Evolutionary conservation across 2,329 filamentous ascomycete species (phyloP), one percentile per base, ranked within the genome.

Genomic region (Colletotrichum godetiae): DNA sequence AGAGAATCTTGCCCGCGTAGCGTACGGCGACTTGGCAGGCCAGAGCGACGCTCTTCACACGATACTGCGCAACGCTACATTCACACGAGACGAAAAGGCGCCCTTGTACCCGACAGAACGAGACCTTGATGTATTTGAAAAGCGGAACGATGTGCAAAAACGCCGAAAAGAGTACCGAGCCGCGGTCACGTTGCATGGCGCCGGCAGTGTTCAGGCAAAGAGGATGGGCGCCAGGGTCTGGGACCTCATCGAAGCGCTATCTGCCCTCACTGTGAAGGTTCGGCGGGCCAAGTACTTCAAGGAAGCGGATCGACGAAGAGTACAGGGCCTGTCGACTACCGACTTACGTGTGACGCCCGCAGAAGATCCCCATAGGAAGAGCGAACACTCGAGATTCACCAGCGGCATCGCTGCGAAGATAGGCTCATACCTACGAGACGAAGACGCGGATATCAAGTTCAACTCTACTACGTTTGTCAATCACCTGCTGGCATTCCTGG

Each of bases 141-240:
- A 55, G 19, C 49, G 49, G 29, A 64, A 64, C 15, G 27, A 64
- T 27, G 31, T 64, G 31, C 29, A 35, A n/a, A 52, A 53, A 35
- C 42, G 24, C 46, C 49, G 29, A 35, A 6, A 55, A 24, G 22
- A 64, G 46, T 29, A 64, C 46, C 13, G 12, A 55, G 46, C 15
- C n/a, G 46, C 31, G 12, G 24, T 64, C 15, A 13, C 15, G 19
- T 15, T 13, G 15, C n/a, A 55, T 55, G 49, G 61, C 29, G 15
- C 49, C 5, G 49, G 61, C n/a, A 64, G 61, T 11, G 29, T 49
- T 55, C 22, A 53, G 61, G 61, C 61, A 22, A 62, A 62, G 46
- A 29, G 27, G 12, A 29, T 13, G 10, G 55, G 55, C 27, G 27
- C 55, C 19, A 57, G 24, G 27, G 55, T 57, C 12, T 57, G 55